Evolutionary conservation across 2,329 filamentous ascomycete species (phyloP), one percentile per base, ranked within the genome.

Genomic region (Trichoderma arundinaceum): DNA sequence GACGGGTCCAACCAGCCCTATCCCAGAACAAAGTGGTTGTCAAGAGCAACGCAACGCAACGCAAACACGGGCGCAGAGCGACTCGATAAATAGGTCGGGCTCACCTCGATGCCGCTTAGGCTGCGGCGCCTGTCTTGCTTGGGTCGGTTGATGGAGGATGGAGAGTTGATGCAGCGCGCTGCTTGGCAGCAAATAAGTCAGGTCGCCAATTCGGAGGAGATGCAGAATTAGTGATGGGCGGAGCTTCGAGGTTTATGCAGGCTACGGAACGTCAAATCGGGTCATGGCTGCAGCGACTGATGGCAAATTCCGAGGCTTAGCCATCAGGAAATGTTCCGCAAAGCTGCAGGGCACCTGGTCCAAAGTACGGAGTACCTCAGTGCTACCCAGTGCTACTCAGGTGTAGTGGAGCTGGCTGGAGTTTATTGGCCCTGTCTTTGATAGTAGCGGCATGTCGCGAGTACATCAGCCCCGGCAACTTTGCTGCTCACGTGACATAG

Each of bases 71-170:
- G 68, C 67, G 68, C 70, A 71, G 49, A 69, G 69, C 68, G 72
- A 72, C 69, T 74, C 69, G 73, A 73, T 74, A 72, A 74, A 74
- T 72, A 68, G 72, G 69, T 73, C 68, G 43, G 69, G 71, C 74
- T 75, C 71, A 74, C 74, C 74, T 76, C 72, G 66, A 69, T 72
- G 72, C 69, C 68, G 52, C 59, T 64, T 38, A 33, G 43, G 44
- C 35, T 62, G 59, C 44, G 43, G 28, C 43, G 49, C 58, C 43
- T 56, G 46, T 49, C 56, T 52, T 66, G 57, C 46, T 43, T n/a
- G 15, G 56, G 44, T 41, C 57, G 57, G n/a, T 32, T 44, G 59
- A 44, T 12, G 22, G 48, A 35, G 12, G 49, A 53, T 53, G 33
- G 43, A 48, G 32, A 43, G 52, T 17, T 41, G 43, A 6, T 46